Conservation (phyloP, 2,329 filamentous ascomycete species). For the Akanthomyces uredinophilus region DNA sequence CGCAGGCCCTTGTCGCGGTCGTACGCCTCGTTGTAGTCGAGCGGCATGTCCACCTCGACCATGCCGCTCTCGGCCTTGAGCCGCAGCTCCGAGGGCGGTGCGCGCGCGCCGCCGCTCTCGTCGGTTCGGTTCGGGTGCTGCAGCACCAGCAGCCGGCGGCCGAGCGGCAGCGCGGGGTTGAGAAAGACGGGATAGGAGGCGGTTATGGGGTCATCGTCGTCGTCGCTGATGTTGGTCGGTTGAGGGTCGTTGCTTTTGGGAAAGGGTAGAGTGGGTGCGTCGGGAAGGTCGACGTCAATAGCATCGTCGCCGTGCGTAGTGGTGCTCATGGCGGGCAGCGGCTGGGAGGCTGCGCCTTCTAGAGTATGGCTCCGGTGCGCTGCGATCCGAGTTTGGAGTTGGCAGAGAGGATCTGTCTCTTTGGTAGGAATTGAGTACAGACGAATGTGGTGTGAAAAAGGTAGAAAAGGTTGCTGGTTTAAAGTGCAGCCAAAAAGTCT, state of each 20-base stretch:
- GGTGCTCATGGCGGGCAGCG: constrained; percentile 5
- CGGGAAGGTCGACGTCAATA: constrained; percentile 6
- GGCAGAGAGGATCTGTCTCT: too few relatives aligned
- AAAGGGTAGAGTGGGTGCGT: not conserved
- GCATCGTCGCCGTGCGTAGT: not conserved
- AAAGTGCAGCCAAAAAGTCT: constrained; percentile 1
- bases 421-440: not conserved
- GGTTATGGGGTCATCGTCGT: constrained; percentile 56
- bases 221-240: not conserved
- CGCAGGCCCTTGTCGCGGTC: constrained; percentile 76
- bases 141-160: constrained; percentile 70
- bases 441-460: not conserved
- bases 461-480: not conserved
- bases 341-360: not conserved
- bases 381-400: not conserved
- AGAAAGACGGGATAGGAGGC: constrained; percentile 80
- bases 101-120: constrained; percentile 36
- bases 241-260: not conserved
- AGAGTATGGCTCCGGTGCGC: not conserved
- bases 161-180: constrained; percentile 61
- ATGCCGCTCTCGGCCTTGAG: constrained; percentile 79
- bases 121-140: constrained; percentile 79
- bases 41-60: constrained; percentile 85
- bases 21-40: constrained; percentile 69
- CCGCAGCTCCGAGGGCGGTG: constrained; percentile 65